These are phyloP conservation scores for Fraxinus xanthoxyloides DNA, from an alignment of 305 asterid genomes.

Conservation along the genomic window DNA sequence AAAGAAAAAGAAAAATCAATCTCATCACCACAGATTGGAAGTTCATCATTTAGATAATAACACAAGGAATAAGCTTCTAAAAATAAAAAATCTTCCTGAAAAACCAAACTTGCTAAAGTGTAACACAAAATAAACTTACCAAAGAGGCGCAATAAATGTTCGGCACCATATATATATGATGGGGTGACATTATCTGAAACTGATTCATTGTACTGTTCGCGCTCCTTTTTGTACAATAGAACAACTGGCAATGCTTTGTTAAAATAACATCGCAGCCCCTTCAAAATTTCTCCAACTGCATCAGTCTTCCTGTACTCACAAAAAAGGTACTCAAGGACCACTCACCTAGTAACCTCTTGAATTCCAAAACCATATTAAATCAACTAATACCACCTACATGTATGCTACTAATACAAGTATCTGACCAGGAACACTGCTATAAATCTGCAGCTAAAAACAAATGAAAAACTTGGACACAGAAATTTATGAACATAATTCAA, in stretches of 20 bases:
- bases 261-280: slow-evolving; percentile 81
- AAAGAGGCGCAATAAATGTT: slow-evolving; percentile 92
- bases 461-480: not conserved
- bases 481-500: not conserved
- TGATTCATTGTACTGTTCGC: slow-evolving; percentile 75
- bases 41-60: not conserved
- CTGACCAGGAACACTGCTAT: not conserved
- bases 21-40: not conserved
- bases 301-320: slow-evolving; percentile 58
- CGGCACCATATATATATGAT: slow-evolving; percentile 89
- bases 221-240: slow-evolving; percentile 87
- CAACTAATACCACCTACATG: not conserved
- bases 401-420: not conserved
- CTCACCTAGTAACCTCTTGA: not conserved
- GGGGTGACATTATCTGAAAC: slow-evolving; percentile 61
- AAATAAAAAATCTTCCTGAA: not conserved
- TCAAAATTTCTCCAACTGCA: slow-evolving; percentile 71
- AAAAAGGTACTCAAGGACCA: slow-evolving; percentile 26
- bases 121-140: slow-evolving; percentile 47
- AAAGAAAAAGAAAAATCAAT: not conserved
- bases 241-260: slow-evolving; percentile 75
- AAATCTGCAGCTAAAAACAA: slow-evolving; percentile 4
- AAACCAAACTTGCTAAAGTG: slow-evolving; percentile 3
- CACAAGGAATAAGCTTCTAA: not conserved
- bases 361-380: slow-evolving; percentile 5